These are phyloP conservation scores for Platanus orientalis DNA, from an alignment of 164 flowering plant genomes.

Conservation along the genomic window DNA sequence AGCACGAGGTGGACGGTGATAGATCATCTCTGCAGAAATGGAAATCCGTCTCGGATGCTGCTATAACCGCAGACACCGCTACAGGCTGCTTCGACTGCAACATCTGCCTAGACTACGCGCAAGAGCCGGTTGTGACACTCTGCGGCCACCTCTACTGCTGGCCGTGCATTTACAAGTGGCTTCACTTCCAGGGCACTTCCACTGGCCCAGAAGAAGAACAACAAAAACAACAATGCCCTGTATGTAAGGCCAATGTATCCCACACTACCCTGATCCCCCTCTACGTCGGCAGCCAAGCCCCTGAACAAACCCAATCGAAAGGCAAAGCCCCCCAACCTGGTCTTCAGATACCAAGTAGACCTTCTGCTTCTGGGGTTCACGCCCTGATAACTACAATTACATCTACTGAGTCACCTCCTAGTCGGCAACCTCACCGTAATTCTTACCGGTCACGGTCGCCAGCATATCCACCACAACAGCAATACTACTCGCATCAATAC, in stretches of 20 bases:
- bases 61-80: constrained; percentile 18
- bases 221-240: constrained; percentile 48
- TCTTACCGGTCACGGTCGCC: constrained; percentile 14
- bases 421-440: constrained; percentile 21
- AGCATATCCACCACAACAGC: constrained; percentile 24
- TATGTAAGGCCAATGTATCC: constrained; percentile 63
- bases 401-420: constrained; percentile 6
- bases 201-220: constrained; percentile 24
- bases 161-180: constrained; percentile 91
- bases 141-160: constrained; percentile 92
- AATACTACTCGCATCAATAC: constrained; percentile 21
- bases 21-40: constrained; percentile 20
- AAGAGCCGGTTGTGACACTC: constrained; percentile 78
- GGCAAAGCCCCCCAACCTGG: constrained; percentile 21
- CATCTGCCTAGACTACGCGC: constrained; percentile 70
- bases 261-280: constrained; percentile 59
- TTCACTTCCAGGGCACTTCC: constrained; percentile 34
- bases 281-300: constrained; percentile 54
- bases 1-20: constrained; percentile 16
- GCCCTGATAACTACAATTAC: constrained; percentile 13
- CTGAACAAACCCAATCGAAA: constrained; percentile 15
- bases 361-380: constrained; percentile 30
- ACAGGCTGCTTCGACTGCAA: constrained; percentile 67
- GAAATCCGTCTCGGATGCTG: constrained; percentile 24
- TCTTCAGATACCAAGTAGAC: constrained; percentile 43